Percentiles rank a stretch among this genome's conserved stretches.
Conservation (phyloP, 768 basidiomycete species). For the Boletus fagicola region DNA sequence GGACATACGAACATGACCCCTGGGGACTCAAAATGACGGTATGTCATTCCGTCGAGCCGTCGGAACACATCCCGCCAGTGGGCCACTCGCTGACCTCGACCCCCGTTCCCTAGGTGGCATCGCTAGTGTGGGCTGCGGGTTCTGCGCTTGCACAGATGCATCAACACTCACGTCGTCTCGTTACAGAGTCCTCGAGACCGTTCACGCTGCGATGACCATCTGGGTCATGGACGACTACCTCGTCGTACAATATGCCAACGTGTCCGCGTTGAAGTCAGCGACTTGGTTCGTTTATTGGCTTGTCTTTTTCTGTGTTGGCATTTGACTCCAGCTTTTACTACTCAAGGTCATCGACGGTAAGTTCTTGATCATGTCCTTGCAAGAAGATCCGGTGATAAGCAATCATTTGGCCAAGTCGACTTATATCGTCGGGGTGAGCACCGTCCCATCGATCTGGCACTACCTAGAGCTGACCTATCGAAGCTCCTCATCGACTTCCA, state of each 20-base stretch:
- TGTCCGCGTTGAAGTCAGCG: slow-evolving; percentile 6
- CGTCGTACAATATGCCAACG: slow-evolving; percentile 18
- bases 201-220: slow-evolving; percentile 24
- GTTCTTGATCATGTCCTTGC: background rate
- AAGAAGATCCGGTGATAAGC: background rate
- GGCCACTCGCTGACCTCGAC: background rate
- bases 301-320: background rate
- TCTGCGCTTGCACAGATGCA: background rate
- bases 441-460: background rate
- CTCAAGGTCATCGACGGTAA: slow-evolving; percentile 17
- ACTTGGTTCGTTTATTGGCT: slow-evolving; percentile 21
- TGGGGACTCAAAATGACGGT: slow-evolving; percentile 24
- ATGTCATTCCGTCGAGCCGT: background rate
- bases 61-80: background rate
- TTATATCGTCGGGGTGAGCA: slow-evolving; percentile 25
- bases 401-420: slow-evolving; percentile 11
- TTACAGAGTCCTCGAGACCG: slow-evolving; percentile 22
- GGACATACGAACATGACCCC: slow-evolving; percentile 20
- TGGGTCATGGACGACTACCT: slow-evolving; percentile 27
- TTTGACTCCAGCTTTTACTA: background rate
- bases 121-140: slow-evolving; percentile 15
- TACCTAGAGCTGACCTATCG: background rate
- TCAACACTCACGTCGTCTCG: background rate
- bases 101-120: slow-evolving; percentile 19
- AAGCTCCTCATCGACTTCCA: slow-evolving; percentile 30